Evolutionary conservation across 805 yeast genomes (phyloP), one percentile per base, ranked within the genome.

Genomic region (Schizosaccharomyces octosporus): DNA sequence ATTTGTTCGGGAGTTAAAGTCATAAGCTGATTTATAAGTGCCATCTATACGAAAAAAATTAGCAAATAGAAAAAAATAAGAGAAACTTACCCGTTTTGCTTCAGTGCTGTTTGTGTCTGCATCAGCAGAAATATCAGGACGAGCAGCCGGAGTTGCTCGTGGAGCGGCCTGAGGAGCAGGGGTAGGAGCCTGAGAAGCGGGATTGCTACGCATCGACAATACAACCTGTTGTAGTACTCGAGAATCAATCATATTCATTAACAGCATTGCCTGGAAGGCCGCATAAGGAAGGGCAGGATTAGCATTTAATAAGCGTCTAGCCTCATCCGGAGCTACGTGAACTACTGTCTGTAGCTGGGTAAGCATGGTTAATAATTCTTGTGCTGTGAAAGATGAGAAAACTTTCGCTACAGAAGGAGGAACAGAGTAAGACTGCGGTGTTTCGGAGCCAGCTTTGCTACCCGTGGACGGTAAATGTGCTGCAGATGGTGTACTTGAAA

Each of bases 261-360:
- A 72, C 64, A 83, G 68, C 64, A 87, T 71, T 1, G 82, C 75
- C 67, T 89, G 96, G 2, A 88, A 90, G 36, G 87, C 73, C 0
- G 95, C 93, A 69, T 82, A 87, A 1, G 86, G 73, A 58, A 90
- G 74, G 69, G 90, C 97, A 0, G 97, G 97, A 63, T 82, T 81
- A 64, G 79, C 79, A 32, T 76, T 76, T 19, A 89, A 72, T 42
- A 89, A 72, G 51, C 77, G 78, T 61, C 74, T 77, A 74, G 85
- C 81, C 63, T 81, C 72, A 5, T 75, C 75, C 0, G 86, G 85
- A 63, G 82, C 77, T 32, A 75, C 76, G 2, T 71, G 69, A 2
- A 84, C 72, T 80, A 85, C 79, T 24, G 73, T 69, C 66, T 81
- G 79, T 17, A 85, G 76, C 64, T 85, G 88, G 43, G 72, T 71